Evolutionary conservation across 495 filamentous ascomycete genomes (phyloP).

Genomic region (Hypoxylon lienhwacheense): DNA sequence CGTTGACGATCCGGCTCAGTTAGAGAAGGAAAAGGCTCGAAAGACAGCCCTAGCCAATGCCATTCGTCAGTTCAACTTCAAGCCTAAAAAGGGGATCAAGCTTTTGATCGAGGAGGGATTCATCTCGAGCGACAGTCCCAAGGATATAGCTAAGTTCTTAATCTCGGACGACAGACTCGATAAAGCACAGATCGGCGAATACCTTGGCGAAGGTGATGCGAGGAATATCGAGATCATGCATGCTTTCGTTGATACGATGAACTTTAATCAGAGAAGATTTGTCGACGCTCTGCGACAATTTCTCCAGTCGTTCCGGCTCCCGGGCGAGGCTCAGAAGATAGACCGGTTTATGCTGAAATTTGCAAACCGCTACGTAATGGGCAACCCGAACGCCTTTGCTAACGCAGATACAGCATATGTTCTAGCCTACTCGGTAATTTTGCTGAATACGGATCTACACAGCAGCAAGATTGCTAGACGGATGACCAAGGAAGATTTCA

Average conservation of each 20-base stretch:
- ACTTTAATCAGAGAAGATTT: constrained; percentile 90
- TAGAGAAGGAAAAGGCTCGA: constrained; percentile 89
- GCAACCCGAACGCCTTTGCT: constrained; percentile 95
- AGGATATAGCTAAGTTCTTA: constrained; percentile 85
- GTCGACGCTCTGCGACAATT: constrained; percentile 90
- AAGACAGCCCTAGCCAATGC: constrained; percentile 91
- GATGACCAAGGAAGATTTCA: constrained; percentile 96
- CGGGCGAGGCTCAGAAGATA: constrained; percentile 98
- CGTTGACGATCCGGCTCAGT: constrained; percentile 80
- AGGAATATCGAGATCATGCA: constrained; percentile 98
- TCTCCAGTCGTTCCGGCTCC: constrained; percentile 90
- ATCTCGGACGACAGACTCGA: constrained; percentile 73
- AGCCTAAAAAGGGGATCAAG: constrained; percentile 93
- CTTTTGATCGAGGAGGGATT: constrained; percentile 79
- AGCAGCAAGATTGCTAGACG: constrained; percentile 80
- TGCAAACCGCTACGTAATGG: constrained; percentile 89
- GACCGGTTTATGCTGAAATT: constrained; percentile 99
- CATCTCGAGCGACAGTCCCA: constrained; percentile 71
- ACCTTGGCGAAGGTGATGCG: constrained; percentile 87
- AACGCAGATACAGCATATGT: constrained; percentile 98
- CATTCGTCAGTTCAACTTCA: constrained; percentile 95
- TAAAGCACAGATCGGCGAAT: constrained; percentile 92
- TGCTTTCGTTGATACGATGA: constrained; percentile 93
- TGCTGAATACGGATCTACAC: constrained; percentile 96
- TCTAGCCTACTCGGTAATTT: constrained; percentile 90